Evolutionary conservation across 208 protist species (phyloP).

Genomic region (Trichomonas gallinae): DNA sequence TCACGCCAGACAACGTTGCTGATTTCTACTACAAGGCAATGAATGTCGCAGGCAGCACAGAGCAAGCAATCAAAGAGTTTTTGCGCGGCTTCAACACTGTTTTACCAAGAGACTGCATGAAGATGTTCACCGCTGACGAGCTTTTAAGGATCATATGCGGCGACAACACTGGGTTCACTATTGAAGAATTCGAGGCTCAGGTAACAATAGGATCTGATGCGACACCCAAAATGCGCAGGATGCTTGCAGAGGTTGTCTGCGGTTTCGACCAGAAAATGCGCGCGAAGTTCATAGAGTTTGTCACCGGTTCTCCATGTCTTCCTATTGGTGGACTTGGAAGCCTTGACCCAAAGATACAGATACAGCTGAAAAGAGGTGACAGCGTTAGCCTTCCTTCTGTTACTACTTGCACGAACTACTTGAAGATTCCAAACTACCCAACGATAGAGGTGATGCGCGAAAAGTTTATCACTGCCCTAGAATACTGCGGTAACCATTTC

Average conservation of each 20-base stretch:
- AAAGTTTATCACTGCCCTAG: not conserved
- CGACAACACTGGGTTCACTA: not conserved
- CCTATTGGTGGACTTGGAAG: not conserved
- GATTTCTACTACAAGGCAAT: not conserved
- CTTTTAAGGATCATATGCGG: not conserved
- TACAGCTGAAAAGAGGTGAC: not conserved
- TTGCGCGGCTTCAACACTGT: not conserved
- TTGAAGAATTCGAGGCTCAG: not conserved
- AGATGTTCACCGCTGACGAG: not conserved
- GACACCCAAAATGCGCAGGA: not conserved
- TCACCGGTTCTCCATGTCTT: not conserved
- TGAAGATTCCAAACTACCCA: not conserved
- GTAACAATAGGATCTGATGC: not conserved
- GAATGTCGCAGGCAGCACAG: not conserved
- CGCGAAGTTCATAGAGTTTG: not conserved
- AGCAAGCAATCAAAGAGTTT: not conserved
- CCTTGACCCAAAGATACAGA: not conserved
- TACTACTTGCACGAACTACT: not conserved
- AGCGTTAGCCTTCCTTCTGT: not conserved
- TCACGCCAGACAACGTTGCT: not conserved
- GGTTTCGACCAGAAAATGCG: not conserved
- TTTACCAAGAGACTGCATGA: not conserved
- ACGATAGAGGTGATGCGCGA: conserved; percentile 3
- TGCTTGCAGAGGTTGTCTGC: not conserved
- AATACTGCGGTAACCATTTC: not conserved